Percentiles rank a stretch among this genome's conserved stretches.
phyloP scores from a whole-genome alignment of 2,329 filamentous ascomycete genomes.

The Knoxdaviesia proteae region DNA sequence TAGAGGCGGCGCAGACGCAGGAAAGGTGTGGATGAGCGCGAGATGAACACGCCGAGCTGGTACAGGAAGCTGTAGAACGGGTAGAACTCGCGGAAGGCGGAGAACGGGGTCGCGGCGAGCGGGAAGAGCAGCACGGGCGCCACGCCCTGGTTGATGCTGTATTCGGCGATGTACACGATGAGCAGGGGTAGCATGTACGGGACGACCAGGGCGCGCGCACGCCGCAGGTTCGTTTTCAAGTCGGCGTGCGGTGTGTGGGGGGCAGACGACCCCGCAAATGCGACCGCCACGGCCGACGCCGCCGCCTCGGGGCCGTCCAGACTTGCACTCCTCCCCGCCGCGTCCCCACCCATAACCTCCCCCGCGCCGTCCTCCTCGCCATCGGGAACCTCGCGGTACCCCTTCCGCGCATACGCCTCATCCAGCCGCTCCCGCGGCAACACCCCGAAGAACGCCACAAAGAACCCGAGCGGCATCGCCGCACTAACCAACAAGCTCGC shows the following conservation, averaged over 20 bases:
- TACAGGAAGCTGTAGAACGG: constrained; percentile 90
- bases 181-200: constrained; percentile 77
- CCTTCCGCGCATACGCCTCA: constrained; percentile 19
- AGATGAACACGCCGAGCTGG: constrained; percentile 86
- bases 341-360: neutral
- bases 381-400: constrained; percentile 33
- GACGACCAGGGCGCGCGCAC: constrained; percentile 49
- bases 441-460: constrained; percentile 66
- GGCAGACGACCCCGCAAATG: constrained; percentile 18
- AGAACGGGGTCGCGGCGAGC: constrained; percentile 53
- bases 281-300: constrained; percentile 22
- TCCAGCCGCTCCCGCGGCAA: constrained; percentile 48
- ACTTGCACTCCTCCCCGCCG: too few relatives aligned
- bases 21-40: constrained; percentile 77
- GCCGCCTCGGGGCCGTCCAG: constrained; percentile 13
- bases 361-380: constrained; percentile 16
- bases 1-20: constrained; percentile 66
- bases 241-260: constrained; percentile 10
- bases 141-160: constrained; percentile 87
- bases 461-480: constrained; percentile 61
- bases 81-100: constrained; percentile 70
- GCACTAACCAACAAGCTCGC: constrained; percentile 59
- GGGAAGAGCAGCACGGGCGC: constrained; percentile 79
- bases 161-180: constrained; percentile 86
- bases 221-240: constrained; percentile 34